These are phyloP conservation scores for Entomophthora muscae DNA, from an alignment of 371 early-diverging fungal genomes.

Conservation along the genomic window DNA sequence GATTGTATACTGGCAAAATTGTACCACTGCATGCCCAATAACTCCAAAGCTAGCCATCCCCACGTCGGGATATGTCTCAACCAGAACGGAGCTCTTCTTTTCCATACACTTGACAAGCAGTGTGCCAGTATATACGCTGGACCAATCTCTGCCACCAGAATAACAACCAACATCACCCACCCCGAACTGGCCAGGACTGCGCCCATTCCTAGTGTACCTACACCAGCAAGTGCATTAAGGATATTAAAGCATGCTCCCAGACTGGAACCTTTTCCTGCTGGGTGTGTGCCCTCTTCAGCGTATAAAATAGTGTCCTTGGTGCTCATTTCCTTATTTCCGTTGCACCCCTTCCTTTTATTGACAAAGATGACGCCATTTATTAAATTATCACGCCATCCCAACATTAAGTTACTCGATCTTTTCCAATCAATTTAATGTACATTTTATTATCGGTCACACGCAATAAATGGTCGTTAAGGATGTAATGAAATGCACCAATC, in stretches of 20 bases:
- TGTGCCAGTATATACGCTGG: constrained; percentile 50
- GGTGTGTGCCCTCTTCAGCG: not conserved
- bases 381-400: too few relatives aligned
- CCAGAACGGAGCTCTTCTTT: constrained; percentile 15
- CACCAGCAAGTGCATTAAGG: constrained; percentile 6
- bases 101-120: constrained; percentile 47
- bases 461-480: too few relatives aligned
- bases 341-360: too few relatives aligned
- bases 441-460: too few relatives aligned
- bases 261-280: constrained; percentile 7
- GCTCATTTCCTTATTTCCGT: too few relatives aligned
- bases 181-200: constrained; percentile 59
- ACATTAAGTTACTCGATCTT: too few relatives aligned
- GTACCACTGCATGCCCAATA: constrained; percentile 30
- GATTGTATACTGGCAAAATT: constrained; percentile 43
- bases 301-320: not conserved
- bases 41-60: constrained; percentile 46
- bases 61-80: constrained; percentile 36
- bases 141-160: constrained; percentile 53
- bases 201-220: constrained; percentile 65
- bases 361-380: too few relatives aligned
- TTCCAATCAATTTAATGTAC: too few relatives aligned
- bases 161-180: constrained; percentile 60
- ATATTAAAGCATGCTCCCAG: constrained; percentile 8
- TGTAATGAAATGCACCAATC: too few relatives aligned